Base-by-base conservation (phyloP, 2,329 filamentous ascomycete genomes). In the Fusarium subglutinans region DNA sequence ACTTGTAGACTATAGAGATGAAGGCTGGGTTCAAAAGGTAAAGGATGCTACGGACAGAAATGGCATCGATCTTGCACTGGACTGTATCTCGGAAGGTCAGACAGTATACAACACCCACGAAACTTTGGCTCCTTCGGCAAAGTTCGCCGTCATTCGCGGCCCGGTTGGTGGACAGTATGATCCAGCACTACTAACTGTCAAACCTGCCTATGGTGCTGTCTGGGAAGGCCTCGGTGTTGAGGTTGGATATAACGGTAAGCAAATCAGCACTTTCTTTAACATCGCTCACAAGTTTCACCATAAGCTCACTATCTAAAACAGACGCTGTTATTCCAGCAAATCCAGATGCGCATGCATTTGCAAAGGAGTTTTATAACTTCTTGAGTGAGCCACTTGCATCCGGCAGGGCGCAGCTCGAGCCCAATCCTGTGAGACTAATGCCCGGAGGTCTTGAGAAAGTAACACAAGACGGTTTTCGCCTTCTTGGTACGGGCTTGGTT, bases 201-300 rank as follows among this genome's bases (percentile, higher is more conserved):
- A 85, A 26, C 81, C 83, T 0, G 63, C 81, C 2, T 84, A 84
- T 38, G 83, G 84, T 3, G 83, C 83, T 1, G 84, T 84, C 0
- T 86, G 83, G 83, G 82, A 85, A 56, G 84, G 80, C 0, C 73
- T 86, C 0, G 83, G 84, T 0, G 81, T 80, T 41, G 81, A 85
- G 26, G 72, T 85, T 17, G 73, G 80, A 15, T 86, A 86, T 24
- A 79, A 84, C 20, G 76, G 56, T 77, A 78, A 17, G 78, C 72
- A 1, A 12, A 44, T 28, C 15, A 5, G 1, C 30, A 22, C 6
- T 17, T 0, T 1, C 6, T 0, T 5, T 0, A 28, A 18, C 3
- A 9, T 13, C 8, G 2, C 14, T 1, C 7, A 4, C 2, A 6
- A 8, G 5, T 13, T 18, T 0, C 0, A 0, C 3, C 3, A 10